These are phyloP conservation scores for Auriculariales sp. DNA, from an alignment of 768 basidiomycete species.

Conservation along the genomic window DNA sequence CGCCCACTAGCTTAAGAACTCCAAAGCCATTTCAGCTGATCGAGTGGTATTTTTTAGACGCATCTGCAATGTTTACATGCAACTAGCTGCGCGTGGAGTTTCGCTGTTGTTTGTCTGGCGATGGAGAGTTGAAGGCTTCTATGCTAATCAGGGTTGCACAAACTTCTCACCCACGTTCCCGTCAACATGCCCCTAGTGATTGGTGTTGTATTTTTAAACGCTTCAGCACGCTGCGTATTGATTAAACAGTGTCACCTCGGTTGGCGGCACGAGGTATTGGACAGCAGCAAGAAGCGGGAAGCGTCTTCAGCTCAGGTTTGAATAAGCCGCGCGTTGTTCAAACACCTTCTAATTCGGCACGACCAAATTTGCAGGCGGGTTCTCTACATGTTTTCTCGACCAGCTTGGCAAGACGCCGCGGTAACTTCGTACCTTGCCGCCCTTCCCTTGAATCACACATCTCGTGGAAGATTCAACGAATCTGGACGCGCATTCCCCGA, in stretches of 20 bases:
- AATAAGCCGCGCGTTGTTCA: too few relatives aligned
- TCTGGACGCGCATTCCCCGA: slow-evolving; percentile 13
- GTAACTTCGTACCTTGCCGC: slow-evolving; percentile 16
- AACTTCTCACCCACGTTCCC: slow-evolving; percentile 23
- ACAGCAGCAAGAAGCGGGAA: slow-evolving; percentile 16
- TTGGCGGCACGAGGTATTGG: slow-evolving; percentile 19
- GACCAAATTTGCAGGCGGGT: too few relatives aligned
- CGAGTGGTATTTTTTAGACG: too few relatives aligned
- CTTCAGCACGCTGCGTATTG: neutral
- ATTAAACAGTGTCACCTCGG: slow-evolving; percentile 19
- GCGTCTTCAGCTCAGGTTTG: slow-evolving; percentile 20
- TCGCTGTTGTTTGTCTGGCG: slow-evolving; percentile 24
- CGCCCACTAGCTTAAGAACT: too few relatives aligned
- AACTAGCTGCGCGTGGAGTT: slow-evolving; percentile 21
- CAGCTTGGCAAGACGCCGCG: slow-evolving; percentile 17
- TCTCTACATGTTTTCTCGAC: slow-evolving; percentile 19
- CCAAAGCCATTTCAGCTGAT: too few relatives aligned
- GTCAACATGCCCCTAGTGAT: slow-evolving; percentile 20
- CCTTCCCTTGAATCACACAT: slow-evolving; percentile 11
- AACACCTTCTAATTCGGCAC: too few relatives aligned
- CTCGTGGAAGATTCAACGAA: slow-evolving; percentile 15
- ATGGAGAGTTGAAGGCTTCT: slow-evolving; percentile 20
- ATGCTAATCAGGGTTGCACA: slow-evolving; percentile 14
- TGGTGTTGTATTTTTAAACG: neutral
- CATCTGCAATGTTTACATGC: slow-evolving; percentile 21